phyloP scores from a whole-genome alignment of 495 filamentous ascomycete species.

The Xylaria castorea region DNA sequence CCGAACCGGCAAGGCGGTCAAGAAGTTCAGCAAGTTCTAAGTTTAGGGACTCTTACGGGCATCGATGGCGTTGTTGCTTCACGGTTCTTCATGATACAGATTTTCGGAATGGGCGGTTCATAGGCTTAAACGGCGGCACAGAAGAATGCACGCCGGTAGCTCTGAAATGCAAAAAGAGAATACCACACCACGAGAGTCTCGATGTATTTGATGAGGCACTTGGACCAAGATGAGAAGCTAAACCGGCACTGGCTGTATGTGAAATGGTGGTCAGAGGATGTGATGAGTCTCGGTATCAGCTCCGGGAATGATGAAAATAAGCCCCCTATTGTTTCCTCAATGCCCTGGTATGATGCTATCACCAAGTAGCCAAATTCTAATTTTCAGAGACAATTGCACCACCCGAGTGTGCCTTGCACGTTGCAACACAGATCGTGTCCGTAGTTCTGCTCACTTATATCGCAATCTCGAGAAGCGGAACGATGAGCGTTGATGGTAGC shows the following conservation, averaged over 20 bases:
- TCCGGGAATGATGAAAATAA: slow-evolving; percentile 11
- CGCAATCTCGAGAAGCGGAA: not conserved
- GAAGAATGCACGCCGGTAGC: slow-evolving; percentile 54
- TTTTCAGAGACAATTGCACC: not conserved
- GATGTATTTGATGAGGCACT: slow-evolving; percentile 4
- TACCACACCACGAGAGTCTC: slow-evolving; percentile 33
- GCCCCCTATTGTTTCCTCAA: not conserved
- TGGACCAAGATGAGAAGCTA: not conserved
- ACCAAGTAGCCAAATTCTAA: slow-evolving; percentile 8
- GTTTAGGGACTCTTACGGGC: slow-evolving; percentile 53
- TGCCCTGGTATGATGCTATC: not conserved
- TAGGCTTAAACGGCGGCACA: slow-evolving; percentile 53
- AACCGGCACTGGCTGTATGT: not conserved
- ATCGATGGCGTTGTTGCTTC: slow-evolving; percentile 61
- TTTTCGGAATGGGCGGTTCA: slow-evolving; percentile 55
- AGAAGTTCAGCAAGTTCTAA: slow-evolving; percentile 98
- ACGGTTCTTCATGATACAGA: slow-evolving; percentile 58
- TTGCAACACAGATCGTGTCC: not conserved
- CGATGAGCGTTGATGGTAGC: not conserved
- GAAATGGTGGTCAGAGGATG: not conserved
- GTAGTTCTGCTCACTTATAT: not conserved
- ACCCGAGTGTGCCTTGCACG: not conserved
- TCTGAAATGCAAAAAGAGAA: slow-evolving; percentile 50
- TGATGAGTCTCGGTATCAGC: slow-evolving; percentile 13
- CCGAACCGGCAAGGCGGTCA: slow-evolving; percentile 94